phyloP scores from a whole-genome alignment of 2,329 filamentous ascomycete species.

The Cladosporium colombiae region DNA sequence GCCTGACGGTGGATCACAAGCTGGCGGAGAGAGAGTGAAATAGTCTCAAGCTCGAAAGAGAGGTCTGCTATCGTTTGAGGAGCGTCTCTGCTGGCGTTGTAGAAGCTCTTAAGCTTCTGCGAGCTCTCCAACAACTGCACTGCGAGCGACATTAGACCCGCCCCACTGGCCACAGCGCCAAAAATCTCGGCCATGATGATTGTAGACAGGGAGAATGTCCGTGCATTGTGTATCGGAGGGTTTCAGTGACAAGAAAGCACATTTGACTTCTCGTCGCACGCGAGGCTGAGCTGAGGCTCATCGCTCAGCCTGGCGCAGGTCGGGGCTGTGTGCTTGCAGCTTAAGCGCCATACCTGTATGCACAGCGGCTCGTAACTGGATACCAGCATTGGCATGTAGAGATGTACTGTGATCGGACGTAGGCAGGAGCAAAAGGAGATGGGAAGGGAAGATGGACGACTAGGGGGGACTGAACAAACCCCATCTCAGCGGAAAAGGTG shows the following conservation, averaged over 20 bases:
- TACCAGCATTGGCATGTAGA: background rate
- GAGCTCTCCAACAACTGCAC: slow-evolving; percentile 22
- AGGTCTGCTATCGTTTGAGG: slow-evolving; percentile 2
- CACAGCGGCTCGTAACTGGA: background rate
- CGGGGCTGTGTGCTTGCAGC: background rate
- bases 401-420: background rate
- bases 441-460: background rate
- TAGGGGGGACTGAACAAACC: background rate
- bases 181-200: slow-evolving; percentile 22
- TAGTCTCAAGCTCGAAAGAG: slow-evolving; percentile 11
- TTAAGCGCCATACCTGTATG: background rate
- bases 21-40: slow-evolving; percentile 11
- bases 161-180: slow-evolving; percentile 19
- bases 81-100: slow-evolving; percentile 15
- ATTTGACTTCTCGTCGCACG: background rate
- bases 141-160: slow-evolving; percentile 21
- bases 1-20: background rate
- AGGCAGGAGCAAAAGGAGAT: background rate
- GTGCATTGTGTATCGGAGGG: too few species aligned
- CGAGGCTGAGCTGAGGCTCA: background rate
- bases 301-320: background rate
- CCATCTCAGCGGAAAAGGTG: background rate
- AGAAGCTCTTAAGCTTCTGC: slow-evolving; percentile 19
- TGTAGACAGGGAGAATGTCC: too few species aligned
- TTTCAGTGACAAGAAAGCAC: background rate